phyloP scores from a whole-genome alignment of 108 stramenopile species.

The Cyclotella choctawhatcheeana region DNA sequence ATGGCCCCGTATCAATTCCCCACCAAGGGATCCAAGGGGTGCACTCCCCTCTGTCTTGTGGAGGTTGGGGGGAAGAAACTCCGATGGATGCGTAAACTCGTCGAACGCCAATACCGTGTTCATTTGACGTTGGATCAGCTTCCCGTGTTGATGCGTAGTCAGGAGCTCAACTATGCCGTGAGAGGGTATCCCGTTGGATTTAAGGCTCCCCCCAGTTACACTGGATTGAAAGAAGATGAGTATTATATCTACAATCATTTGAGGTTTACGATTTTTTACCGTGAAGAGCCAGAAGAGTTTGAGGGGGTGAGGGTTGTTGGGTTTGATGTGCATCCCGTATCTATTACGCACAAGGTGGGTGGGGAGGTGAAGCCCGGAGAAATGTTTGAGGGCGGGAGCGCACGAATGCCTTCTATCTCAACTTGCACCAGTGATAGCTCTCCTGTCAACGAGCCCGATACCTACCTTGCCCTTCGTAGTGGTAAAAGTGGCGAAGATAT shows the following conservation, averaged over 20 bases:
- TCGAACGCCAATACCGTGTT: constrained; percentile 95
- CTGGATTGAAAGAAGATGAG: constrained; percentile 60
- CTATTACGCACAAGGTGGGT: constrained; percentile 75
- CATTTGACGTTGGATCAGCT: constrained; percentile 87
- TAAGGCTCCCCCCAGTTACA: constrained; percentile 61
- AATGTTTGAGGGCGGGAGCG: too few relatives aligned
- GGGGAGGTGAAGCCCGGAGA: too few relatives aligned
- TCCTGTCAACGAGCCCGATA: constrained; percentile 52
- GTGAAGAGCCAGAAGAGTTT: constrained; percentile 65
- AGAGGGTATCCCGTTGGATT: constrained; percentile 89
- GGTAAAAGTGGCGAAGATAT: constrained; percentile 50
- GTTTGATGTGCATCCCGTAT: constrained; percentile 92
- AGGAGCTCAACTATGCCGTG: constrained; percentile 81
- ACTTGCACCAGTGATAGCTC: constrained; percentile 13
- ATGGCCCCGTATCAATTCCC: constrained; percentile 68
- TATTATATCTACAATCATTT: constrained; percentile 92
- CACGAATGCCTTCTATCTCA: too few relatives aligned
- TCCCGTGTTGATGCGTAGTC: constrained; percentile 78
- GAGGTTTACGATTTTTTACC: constrained; percentile 87
- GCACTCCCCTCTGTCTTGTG: constrained; percentile 66
- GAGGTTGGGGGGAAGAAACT: constrained; percentile 65
- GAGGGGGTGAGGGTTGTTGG: constrained; percentile 92
- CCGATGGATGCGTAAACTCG: constrained; percentile 75
- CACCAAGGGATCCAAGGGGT: constrained; percentile 53
- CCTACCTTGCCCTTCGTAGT: constrained; percentile 50